Percentiles rank a stretch among this genome's conserved stretches.
These are phyloP conservation scores for Cordyceps pruinosa DNA, from an alignment of 2,329 filamentous ascomycete genomes.

Conservation along the genomic window DNA sequence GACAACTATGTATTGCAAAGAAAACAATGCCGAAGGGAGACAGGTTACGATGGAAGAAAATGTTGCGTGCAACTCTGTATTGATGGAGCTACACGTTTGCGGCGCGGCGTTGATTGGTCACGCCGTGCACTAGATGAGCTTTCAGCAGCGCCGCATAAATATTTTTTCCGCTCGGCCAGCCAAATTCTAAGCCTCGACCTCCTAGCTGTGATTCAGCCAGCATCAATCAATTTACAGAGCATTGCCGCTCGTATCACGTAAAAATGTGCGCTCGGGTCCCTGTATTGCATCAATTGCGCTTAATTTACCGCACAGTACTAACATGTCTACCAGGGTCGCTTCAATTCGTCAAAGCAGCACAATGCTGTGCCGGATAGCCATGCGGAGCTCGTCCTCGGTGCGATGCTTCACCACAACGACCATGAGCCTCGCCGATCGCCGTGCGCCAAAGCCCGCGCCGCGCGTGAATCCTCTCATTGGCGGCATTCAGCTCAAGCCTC, in stretches of 20 bases:
- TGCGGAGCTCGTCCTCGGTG: background rate
- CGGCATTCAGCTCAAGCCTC: background rate
- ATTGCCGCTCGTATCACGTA: background rate
- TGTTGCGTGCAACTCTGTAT: background rate
- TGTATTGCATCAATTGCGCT: background rate
- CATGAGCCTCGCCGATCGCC: constrained; percentile 1
- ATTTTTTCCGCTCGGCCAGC: constrained; percentile 8
- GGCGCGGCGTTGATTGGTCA: constrained; percentile 15
- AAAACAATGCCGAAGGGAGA: background rate
- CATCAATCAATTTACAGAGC: background rate
- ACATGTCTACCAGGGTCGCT: background rate
- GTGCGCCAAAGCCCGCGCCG: constrained; percentile 3
- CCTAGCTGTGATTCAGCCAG: background rate
- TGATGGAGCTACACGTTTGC: constrained; percentile 14
- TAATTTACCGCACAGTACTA: background rate
- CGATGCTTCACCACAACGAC: constrained; percentile 7
- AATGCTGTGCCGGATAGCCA: constrained; percentile 4
- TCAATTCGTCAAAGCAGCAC: constrained; percentile 9
- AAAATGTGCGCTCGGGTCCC: constrained; percentile 3
- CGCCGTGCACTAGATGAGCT: background rate
- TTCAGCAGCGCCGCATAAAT: constrained; percentile 6
- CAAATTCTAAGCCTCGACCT: background rate
- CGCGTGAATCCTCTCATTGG: constrained; percentile 10
- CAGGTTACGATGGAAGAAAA: background rate
- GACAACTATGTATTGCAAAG: too few relatives aligned